Evolutionary conservation across 2,329 filamentous ascomycete species (phyloP).

Genomic region (Rutstroemia sp.): DNA sequence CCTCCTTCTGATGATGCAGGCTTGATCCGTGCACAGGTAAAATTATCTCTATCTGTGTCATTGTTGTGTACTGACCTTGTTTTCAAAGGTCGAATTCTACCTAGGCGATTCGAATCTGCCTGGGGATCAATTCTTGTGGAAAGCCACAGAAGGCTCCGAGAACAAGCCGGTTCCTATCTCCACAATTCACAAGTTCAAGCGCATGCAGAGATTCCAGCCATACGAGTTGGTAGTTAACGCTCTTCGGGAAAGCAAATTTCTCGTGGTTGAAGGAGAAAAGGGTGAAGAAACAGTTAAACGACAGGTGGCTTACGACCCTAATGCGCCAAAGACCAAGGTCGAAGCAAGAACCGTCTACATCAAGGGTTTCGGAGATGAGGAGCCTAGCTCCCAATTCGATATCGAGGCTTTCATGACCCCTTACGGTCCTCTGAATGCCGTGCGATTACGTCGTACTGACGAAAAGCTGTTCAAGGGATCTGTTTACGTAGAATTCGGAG

Average conservation of each 20-base stretch:
- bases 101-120: constrained; percentile 88
- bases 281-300: constrained; percentile 67
- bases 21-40: constrained; percentile 60
- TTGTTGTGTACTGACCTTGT: constrained; percentile 8
- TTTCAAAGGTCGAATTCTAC: constrained; percentile 79
- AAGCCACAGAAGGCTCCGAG: constrained; percentile 65
- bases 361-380: constrained; percentile 88
- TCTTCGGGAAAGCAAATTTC: constrained; percentile 65
- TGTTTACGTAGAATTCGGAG: constrained; percentile 87
- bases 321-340: constrained; percentile 52
- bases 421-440: constrained; percentile 70
- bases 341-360: constrained; percentile 77
- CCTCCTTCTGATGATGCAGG: constrained; percentile 53
- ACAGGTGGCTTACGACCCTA: constrained; percentile 61
- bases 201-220: constrained; percentile 92
- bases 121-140: constrained; percentile 80
- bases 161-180: constrained; percentile 78
- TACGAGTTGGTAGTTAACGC: constrained; percentile 78
- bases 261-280: constrained; percentile 69
- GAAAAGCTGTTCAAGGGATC: constrained; percentile 86
- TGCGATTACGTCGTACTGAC: constrained; percentile 75
- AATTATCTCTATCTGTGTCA: constrained; percentile 5
- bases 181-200: constrained; percentile 79
- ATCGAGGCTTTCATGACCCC: constrained; percentile 86
- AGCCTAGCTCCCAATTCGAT: constrained; percentile 80